Evolutionary conservation across 306 rosid genomes (phyloP), one percentile per base, ranked within the genome.

Genomic region (Albizia julibrissin): DNA sequence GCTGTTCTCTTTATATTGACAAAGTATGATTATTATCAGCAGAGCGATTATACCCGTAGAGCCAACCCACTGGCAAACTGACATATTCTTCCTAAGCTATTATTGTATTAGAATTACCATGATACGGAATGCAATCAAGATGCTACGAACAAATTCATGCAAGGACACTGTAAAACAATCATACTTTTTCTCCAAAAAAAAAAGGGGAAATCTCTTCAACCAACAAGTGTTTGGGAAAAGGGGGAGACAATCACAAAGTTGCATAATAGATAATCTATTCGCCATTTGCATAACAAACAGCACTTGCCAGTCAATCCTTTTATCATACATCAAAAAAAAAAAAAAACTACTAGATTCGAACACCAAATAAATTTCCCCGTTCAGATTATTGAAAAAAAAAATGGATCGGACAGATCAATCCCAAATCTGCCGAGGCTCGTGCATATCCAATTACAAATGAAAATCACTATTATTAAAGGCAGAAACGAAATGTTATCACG

Each of bases 341-440:
- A 46, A 12, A 46, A 44, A 43, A 80, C 65, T n/a, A 61, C 19
- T 14, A 58, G 46, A 78, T 78, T 83, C 22, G 19, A 74, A 82
- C 68, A 5, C 31, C 65, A 4, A 8, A 56, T 13, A 76, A 10
- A 34, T 49, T 39, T 8, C 34, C 22, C n/a, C 14, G 19, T 5
- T 47, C 58, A 13, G 49, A 39, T 26, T 77, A 61, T 75, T 12
- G 77, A 10, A 58, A 29, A 67, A 22, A 43, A 74, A 66, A 24
- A 47, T 72, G 79, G 59, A 72, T 72, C 81, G 67, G 78, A 80
- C 65, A 75, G 79, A 77, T 70, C 22, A 79, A 76, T 1, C 87
- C 79, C 76, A 69, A 64, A 87, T 71, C 79, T n/a, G 1, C n/a
- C 26, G 15, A 52, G 77, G 81, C 78, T 71, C 71, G 29, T 37